Conservation (phyloP, 805 yeast genomes). For the Ogataea glucozyma region DNA sequence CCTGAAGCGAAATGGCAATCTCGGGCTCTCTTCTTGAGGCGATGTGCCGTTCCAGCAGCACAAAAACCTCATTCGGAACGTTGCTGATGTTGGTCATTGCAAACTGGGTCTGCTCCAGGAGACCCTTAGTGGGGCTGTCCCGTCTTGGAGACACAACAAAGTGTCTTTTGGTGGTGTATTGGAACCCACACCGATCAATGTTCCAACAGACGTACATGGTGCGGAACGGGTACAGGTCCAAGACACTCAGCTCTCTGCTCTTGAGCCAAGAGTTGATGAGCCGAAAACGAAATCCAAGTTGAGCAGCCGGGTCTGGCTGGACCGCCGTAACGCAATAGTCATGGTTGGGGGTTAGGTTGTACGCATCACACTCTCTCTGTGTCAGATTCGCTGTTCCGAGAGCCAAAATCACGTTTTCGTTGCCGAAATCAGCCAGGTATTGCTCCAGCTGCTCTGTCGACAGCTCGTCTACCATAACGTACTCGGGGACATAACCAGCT, state of each 20-base stretch:
- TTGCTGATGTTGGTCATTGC: constrained; percentile 37
- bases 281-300: constrained; percentile 24
- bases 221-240: constrained; percentile 42
- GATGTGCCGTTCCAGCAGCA: constrained; percentile 53
- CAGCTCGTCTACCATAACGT: constrained; percentile 37
- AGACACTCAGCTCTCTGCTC: constrained; percentile 30
- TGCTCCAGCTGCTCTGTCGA: constrained; percentile 32
- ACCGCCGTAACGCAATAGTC: constrained; percentile 66
- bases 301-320: constrained; percentile 18
- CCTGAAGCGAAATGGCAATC: constrained; percentile 7
- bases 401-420: constrained; percentile 51
- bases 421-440: constrained; percentile 33
- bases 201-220: constrained; percentile 71
- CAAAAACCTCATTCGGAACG: constrained; percentile 40
- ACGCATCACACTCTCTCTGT: constrained; percentile 33
- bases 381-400: constrained; percentile 64
- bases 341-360: constrained; percentile 55
- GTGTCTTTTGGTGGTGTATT: constrained; percentile 15
- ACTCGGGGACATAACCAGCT: constrained; percentile 76
- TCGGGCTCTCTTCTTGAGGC: constrained; percentile 20
- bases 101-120: constrained; percentile 37
- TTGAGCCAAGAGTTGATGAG: constrained; percentile 50
- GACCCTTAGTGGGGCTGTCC: background rate
- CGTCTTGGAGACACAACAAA: constrained; percentile 23
- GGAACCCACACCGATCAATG: background rate